A percentile compares a stretch with the other conserved stretches of the same genome.
Evolutionary conservation across 331 rosid genomes (phyloP).

Genomic region (Saraca asoca): DNA sequence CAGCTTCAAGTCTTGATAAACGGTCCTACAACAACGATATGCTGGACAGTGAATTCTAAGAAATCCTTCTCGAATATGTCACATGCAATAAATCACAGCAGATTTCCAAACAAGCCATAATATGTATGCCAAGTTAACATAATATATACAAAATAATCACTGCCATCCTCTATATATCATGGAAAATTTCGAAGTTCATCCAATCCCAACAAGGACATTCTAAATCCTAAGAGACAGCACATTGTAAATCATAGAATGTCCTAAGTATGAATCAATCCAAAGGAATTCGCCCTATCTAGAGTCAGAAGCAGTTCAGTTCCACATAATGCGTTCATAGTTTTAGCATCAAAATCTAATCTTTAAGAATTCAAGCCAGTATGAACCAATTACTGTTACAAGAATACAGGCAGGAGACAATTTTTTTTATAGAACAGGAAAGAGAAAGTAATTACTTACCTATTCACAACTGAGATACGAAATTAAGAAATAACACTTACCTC

Average conservation of each 20-base stretch:
- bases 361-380: background rate
- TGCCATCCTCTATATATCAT: background rate
- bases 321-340: background rate
- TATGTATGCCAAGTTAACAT: background rate
- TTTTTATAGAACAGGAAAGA: no score
- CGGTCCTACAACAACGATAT: slow-evolving; percentile 57
- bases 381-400: no score
- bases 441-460: no score
- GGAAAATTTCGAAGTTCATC: background rate
- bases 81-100: no score
- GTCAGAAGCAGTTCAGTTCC: background rate
- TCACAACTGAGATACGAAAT: background rate
- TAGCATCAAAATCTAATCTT: background rate
- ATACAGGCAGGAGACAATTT: no score
- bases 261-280: background rate
- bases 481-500: slow-evolving; percentile 49
- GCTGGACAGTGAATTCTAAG: slow-evolving; percentile 32
- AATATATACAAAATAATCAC: background rate
- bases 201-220: background rate
- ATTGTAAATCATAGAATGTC: no score
- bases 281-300: no score
- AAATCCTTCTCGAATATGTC: slow-evolving; percentile 20
- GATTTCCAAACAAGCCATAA: slow-evolving; percentile 21
- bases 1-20: slow-evolving; percentile 76
- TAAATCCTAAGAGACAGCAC: background rate